Base-by-base conservation (phyloP, 495 filamentous ascomycete species). In the Chaetomium cochliodes region DNA sequence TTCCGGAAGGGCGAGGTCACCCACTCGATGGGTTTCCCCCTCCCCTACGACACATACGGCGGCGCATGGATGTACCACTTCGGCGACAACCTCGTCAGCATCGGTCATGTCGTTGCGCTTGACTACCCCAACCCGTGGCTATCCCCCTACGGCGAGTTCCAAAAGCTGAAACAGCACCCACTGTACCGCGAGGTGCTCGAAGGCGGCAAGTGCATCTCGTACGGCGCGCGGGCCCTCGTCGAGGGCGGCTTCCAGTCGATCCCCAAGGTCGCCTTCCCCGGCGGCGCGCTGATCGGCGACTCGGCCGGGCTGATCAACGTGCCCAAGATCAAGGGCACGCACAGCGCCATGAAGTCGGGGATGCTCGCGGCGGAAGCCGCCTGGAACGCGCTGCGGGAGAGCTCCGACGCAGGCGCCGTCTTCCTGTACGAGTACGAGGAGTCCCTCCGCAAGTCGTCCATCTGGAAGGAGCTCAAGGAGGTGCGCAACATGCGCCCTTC, bases 41-140 rank as follows among this genome's bases (percentile, higher is more conserved):
- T 99, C 33, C 88, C 93, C 9, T 81, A 77, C 70, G 89, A 97
- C 74, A 96, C 92, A 5, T 99, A 99, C 67, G 94, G 94, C 67
- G 94, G 94, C 68, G 92, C 90, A 46, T 99, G 90, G 90, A 92
- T 99, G 87, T 99, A 99, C 70, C 94, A 99, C 76, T 98, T 98
- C 73, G 94, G 92, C 23, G 93, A 98, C 67, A 98, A 98, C 76
- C 86, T 97, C 69, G 94, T 98, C 68, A 93, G 90, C 70, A 84
- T 99, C 51, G 94, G 94, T 15, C 83, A 97, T 39, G 94, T 99
- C 20, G 91, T 96, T 33, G 94, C 93, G 28, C 83, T 99, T 37
- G 94, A 99, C 78, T 99, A 98, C 72, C 84, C 89, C 30, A 99
- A 99, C 76, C 96, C 94, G 0, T 99, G 92, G 90, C 83, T 99